Conservation (phyloP, 345 rosid species). For the Melaleuca alternifolia region DNA sequence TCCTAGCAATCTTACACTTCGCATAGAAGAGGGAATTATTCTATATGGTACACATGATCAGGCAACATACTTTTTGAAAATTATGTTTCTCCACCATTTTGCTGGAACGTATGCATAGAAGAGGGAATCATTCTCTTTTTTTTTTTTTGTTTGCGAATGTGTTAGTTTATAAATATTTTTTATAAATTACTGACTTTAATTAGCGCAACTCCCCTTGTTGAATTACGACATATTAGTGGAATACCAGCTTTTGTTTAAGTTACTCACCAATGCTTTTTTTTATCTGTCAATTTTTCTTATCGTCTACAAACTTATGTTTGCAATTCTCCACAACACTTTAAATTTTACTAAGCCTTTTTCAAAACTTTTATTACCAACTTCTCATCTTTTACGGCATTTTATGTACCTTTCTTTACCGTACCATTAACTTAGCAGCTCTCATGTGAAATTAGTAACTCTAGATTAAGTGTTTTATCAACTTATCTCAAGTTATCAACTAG, state of each 20-base stretch:
- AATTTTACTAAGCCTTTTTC: no score
- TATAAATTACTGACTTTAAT: neutral
- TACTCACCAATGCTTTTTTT: neutral
- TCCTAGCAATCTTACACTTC: neutral
- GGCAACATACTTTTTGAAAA: neutral
- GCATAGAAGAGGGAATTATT: neutral
- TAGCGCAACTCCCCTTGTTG: no score
- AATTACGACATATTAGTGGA: neutral
- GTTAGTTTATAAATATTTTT: neutral
- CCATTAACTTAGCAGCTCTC: neutral
- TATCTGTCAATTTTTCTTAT: neutral
- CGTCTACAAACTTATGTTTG: no score
- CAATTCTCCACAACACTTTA: neutral
- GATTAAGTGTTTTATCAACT: no score
- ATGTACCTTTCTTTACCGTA: neutral
- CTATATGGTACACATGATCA: neutral
- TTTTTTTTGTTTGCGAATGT: neutral
- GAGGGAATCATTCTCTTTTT: neutral
- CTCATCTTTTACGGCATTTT: neutral
- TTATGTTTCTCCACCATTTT: neutral
- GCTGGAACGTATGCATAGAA: neutral
- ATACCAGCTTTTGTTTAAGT: neutral
- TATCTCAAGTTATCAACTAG: neutral
- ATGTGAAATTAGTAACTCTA: neutral
- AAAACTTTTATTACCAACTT: no score